Base-by-base conservation (phyloP, 2,329 filamentous ascomycete species). In the Calonectria crousiana region DNA sequence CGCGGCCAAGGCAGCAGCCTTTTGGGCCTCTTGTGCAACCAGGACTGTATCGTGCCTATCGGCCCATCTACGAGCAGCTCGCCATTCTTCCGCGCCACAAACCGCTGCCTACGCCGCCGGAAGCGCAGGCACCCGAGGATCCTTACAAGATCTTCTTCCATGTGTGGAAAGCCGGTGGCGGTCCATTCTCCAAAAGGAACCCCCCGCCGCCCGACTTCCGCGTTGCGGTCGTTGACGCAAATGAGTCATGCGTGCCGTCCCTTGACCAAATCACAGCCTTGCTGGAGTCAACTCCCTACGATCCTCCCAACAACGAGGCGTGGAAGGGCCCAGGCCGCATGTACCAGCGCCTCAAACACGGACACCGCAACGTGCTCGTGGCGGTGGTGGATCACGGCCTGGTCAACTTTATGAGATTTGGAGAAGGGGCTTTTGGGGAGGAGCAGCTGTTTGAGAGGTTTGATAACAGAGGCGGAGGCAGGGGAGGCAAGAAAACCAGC, bases 341-440 rank as follows among this genome's bases (percentile, higher is more conserved):
- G 77, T 97, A 97, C 82, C 91, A 93, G 80, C 92, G 94, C 73
- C 86, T 98, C 76, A 96, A 95, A 84, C 92, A 98, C 80, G 97
- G 95, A 2, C 92, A 93, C 83, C 91, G 95, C 77, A 97, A 95
- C 84, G 94, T 97, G 38, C 88, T 98, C 41, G 83, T 99, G 30
- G 97, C 96, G 0, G 91, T 98, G 2, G 95, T 98, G 41, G 97
- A 98, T 83, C 91, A 95, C 76, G 97, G 97, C 0, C 89, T 98
- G 28, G 93, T 96, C 58, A 98, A 96, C 83, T 98, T 96, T 82
- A 88, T 98, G 80, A 88, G 94, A 30, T 89, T 98, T 73, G 92
- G 91, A 1, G 95, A 98, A 86, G 92, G 92, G 14, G 93, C 93
- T 0, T 98, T 98, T 84, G 93, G 89, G 0, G 90, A 92, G 75